Evolutionary conservation across 2,329 filamentous ascomycete genomes (phyloP).

Genomic region (Alternaria dauci): DNA sequence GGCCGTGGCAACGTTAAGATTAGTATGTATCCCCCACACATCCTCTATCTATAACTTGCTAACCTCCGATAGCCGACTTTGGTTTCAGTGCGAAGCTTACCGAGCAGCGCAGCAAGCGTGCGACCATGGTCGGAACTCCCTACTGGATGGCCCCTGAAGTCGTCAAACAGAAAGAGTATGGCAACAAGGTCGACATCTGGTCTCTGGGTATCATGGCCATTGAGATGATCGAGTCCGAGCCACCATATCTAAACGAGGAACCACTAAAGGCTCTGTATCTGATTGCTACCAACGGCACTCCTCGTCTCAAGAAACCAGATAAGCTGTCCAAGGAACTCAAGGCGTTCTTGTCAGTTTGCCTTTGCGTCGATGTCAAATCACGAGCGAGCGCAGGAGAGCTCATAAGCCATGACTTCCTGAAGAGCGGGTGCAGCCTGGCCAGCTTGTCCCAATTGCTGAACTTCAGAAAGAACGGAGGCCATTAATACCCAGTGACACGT

Average conservation of each 20-base stretch:
- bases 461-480: constrained; percentile 75
- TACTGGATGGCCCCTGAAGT: constrained; percentile 99
- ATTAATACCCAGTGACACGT: constrained; percentile 39
- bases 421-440: constrained; percentile 83
- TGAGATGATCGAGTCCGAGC: constrained; percentile 99
- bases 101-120: constrained; percentile 94
- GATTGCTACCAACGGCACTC: constrained; percentile 97
- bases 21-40: constrained; percentile 67
- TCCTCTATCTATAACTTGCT: background rate
- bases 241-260: constrained; percentile 97
- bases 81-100: constrained; percentile 99
- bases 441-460: constrained; percentile 87
- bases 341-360: constrained; percentile 92
- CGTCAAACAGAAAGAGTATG: constrained; percentile 99
- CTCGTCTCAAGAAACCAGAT: constrained; percentile 96
- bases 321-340: constrained; percentile 98
- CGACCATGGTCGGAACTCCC: constrained; percentile 98
- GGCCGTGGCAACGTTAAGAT: constrained; percentile 97
- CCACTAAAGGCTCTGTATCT: constrained; percentile 96
- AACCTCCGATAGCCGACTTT: constrained; percentile 79
- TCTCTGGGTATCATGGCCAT: constrained; percentile 99
- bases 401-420: constrained; percentile 90
- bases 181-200: constrained; percentile 98
- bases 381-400: constrained; percentile 91
- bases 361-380: constrained; percentile 96